Evolutionary conservation across 2,329 filamentous ascomycete species (phyloP), one percentile per base, ranked within the genome.

Genomic region (Boeremia exigua): DNA sequence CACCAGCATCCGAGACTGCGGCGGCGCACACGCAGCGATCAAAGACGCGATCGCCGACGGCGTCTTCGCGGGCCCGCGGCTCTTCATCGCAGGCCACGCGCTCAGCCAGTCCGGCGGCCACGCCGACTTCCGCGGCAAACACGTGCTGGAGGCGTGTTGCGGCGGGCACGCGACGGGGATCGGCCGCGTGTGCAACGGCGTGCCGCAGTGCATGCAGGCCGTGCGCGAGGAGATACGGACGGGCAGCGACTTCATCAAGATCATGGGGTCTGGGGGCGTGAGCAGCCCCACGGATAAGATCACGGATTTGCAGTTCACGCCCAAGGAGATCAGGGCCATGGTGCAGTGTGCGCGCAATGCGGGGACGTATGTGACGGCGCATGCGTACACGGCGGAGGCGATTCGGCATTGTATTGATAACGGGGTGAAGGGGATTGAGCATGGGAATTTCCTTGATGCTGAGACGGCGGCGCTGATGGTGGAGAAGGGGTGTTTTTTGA

Each of bases 381-480:
- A 53, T 25, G 49, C 49, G 7, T 53, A 53, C 8, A 86, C 83
- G 0, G 78, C 82, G 3, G 67, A 73, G 37, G 79, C 83, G 0
- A 86, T 87, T 33, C 76, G 78, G 6, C 82, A 85, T 54, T 81
- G 82, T 1, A 75, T 87, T 17, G 76, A 80, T 14, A 82, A 86
- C 45, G 85, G 83, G 6, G 81, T 83, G 0, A 75, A 64, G 15
- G 82, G 82, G 0, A 86, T 86, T 58, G 84, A 87, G 57, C 84
- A 86, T 60, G 86, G 85, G 23, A 81, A 85, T 14, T 75, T 87
- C n/a, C 75, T 87, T 47, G 88, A 90, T 71, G 83, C 85, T 65
- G 77, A 81, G 27, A 72, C 80, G 58, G 75, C 83, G 0, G 67
- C 73, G 40, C 71, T 81, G 48, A 84, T 86, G 81, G 82, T 79